A percentile compares a stretch with the other conserved stretches of the same genome.
Conservation (phyloP, 163 green algal genomes). For the Trebouxia gelatinosa region DNA sequence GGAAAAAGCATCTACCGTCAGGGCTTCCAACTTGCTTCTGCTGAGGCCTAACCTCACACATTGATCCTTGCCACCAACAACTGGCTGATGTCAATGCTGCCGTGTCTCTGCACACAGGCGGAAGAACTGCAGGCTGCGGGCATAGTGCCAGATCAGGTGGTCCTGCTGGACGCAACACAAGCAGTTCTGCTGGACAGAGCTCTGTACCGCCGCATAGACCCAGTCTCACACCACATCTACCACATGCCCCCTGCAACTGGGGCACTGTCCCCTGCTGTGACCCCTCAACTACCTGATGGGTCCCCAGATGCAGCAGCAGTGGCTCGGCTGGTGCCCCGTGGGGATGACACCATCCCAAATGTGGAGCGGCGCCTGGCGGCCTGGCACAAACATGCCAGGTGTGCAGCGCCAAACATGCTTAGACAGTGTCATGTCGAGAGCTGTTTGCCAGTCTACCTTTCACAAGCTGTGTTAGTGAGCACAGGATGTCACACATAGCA, state of each 20-base stretch:
- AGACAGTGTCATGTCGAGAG: background rate
- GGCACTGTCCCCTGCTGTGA: background rate
- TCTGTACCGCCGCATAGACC: constrained; percentile 63
- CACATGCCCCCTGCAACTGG: background rate
- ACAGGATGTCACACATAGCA: no score
- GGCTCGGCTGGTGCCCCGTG: constrained; percentile 46
- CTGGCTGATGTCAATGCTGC: no score
- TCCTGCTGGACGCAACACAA: constrained; percentile 58
- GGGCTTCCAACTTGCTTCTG: no score
- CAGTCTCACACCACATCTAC: constrained; percentile 49
- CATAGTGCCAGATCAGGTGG: constrained; percentile 61
- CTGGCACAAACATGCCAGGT: constrained; percentile 34
- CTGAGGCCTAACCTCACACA: no score
- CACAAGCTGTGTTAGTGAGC: no score
- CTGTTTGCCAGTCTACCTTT: no score
- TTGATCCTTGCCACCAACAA: no score
- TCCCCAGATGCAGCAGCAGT: constrained; percentile 43
- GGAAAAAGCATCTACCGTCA: no score
- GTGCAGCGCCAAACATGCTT: background rate
- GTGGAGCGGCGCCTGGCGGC: constrained; percentile 56
- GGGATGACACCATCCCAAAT: constrained; percentile 76
- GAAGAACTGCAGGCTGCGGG: constrained; percentile 20
- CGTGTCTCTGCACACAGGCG: constrained; percentile 15
- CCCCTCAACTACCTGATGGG: constrained; percentile 12
- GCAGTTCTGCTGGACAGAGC: constrained; percentile 65